phyloP scores from a whole-genome alignment of 1,284 basidiomycete species.

The Leccinum pallidistipes region DNA sequence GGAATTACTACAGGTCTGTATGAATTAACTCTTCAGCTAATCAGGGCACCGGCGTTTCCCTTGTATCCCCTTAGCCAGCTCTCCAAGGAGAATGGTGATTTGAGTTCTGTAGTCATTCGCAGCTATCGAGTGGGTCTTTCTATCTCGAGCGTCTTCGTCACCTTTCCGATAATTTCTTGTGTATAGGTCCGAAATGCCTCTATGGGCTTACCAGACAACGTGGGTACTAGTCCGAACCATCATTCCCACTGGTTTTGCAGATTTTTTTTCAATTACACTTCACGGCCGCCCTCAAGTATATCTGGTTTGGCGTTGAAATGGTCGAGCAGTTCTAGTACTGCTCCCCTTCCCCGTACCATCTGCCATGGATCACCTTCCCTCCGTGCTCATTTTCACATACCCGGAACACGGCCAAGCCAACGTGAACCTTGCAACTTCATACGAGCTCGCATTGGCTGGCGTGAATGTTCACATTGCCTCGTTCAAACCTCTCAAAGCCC shows the following conservation, averaged over 20 bases:
- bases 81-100: background rate
- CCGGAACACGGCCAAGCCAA: conserved; percentile 15
- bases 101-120: background rate
- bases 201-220: background rate
- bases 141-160: background rate
- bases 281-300: background rate
- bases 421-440: conserved; percentile 14
- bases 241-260: background rate
- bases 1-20: background rate
- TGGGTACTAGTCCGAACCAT: background rate
- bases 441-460: conserved; percentile 14
- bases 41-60: background rate
- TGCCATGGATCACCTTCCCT: background rate
- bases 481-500: conserved; percentile 5
- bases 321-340: background rate
- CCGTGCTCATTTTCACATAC: conserved; percentile 9
- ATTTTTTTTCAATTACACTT: background rate
- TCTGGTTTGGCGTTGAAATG: background rate
- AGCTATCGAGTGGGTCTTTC: background rate
- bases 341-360: too few relatives aligned
- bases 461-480: conserved; percentile 6
- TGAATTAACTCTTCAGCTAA: too few relatives aligned
- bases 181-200: background rate
- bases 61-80: background rate
- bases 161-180: background rate